Percentiles rank a stretch among this genome's conserved stretches.
phyloP scores from a whole-genome alignment of 2,329 filamentous ascomycete species.

The Colletotrichum truncatum region DNA sequence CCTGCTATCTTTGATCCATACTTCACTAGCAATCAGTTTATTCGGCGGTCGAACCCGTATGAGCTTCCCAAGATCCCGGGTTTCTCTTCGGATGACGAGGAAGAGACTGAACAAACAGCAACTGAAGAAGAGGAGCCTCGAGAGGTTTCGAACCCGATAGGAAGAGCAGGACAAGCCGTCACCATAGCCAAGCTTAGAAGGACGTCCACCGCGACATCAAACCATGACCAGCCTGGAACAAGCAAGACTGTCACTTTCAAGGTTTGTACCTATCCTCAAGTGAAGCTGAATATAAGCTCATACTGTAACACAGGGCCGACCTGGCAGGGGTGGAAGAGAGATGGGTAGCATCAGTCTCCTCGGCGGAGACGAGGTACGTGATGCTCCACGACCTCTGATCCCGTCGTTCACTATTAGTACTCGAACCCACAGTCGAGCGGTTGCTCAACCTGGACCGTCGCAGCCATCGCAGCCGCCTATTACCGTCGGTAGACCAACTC shows the following conservation, averaged over 20 bases:
- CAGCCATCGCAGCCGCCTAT: background rate
- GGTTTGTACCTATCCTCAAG: background rate
- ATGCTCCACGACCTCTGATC: background rate
- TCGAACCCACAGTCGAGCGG: background rate
- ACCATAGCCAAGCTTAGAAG: background rate
- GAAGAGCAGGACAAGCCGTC: background rate
- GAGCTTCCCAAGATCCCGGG: background rate
- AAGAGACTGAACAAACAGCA: conserved; percentile 1
- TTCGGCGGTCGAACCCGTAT: conserved; percentile 7
- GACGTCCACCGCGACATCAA: background rate
- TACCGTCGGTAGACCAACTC: background rate
- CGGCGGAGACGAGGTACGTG: background rate
- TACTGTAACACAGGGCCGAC: background rate
- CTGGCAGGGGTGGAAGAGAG: background rate
- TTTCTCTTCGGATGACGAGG: conserved; percentile 18
- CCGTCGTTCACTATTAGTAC: background rate
- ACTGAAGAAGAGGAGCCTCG: background rate
- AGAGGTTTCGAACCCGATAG: background rate
- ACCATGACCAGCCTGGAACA: background rate
- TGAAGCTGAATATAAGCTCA: background rate
- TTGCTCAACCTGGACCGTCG: background rate
- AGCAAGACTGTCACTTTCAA: background rate
- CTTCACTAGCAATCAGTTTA: conserved; percentile 27
- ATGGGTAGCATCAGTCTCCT: background rate
- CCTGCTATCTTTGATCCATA: conserved; percentile 22